A percentile compares a stretch with the other conserved stretches of the same genome.
These are phyloP conservation scores for Jackrogersella minutella DNA, from an alignment of 495 filamentous ascomycete genomes.

Conservation along the genomic window DNA sequence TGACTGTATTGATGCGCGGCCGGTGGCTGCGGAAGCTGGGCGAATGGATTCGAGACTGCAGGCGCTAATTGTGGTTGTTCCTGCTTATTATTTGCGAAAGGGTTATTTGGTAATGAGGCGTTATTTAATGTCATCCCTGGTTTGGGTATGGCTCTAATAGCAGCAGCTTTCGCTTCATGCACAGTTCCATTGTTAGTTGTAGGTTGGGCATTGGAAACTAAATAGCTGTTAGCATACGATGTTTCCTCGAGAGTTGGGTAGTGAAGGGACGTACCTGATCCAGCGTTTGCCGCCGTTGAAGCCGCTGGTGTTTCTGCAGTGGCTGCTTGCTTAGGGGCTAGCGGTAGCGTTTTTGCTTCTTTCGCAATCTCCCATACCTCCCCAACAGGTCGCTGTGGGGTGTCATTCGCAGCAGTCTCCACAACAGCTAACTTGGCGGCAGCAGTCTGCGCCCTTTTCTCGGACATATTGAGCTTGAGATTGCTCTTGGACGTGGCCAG, in stretches of 20 bases:
- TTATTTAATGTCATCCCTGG: slow-evolving; percentile 28
- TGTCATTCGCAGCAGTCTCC: slow-evolving; percentile 80
- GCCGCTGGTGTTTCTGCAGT: slow-evolving; percentile 43
- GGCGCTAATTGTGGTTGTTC: slow-evolving; percentile 17
- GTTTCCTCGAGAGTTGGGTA: not conserved
- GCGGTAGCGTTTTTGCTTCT: slow-evolving; percentile 66
- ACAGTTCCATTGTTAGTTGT: slow-evolving; percentile 32
- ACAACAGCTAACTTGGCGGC: slow-evolving; percentile 80
- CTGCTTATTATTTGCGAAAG: slow-evolving; percentile 35
- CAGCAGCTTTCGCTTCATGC: slow-evolving; percentile 33
- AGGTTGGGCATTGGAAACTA: slow-evolving; percentile 28
- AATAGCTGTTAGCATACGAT: slow-evolving; percentile 33
- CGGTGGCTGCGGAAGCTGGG: slow-evolving; percentile 34
- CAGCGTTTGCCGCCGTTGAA: slow-evolving; percentile 42
- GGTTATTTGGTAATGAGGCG: slow-evolving; percentile 33
- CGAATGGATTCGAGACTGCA: slow-evolving; percentile 39
- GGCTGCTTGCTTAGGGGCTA: slow-evolving; percentile 50
- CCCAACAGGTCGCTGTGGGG: slow-evolving; percentile 77
- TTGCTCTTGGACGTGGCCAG: slow-evolving; percentile 70
- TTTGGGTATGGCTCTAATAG: slow-evolving; percentile 37
- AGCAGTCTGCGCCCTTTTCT: slow-evolving; percentile 69
- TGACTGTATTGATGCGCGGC: slow-evolving; percentile 22
- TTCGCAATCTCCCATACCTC: slow-evolving; percentile 88
- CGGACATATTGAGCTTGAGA: slow-evolving; percentile 80
- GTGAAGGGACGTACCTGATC: slow-evolving; percentile 40